Conservation (phyloP, 805 yeast genomes). For the Metschnikowia colocasiae region DNA sequence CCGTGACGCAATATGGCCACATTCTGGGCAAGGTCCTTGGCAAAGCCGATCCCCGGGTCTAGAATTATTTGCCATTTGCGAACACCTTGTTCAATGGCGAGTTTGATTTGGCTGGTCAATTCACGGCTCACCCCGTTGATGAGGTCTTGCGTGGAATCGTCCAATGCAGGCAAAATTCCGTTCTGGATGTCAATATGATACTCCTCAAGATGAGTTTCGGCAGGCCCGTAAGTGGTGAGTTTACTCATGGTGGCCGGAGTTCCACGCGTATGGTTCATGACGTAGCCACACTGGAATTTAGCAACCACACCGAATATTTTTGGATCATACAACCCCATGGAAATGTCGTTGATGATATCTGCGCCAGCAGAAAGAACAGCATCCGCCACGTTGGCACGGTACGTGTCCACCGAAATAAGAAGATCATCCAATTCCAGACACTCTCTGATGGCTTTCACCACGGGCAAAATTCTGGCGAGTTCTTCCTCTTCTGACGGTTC, state of each 20-base stretch:
- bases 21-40: conserved; percentile 76
- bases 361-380: conserved; percentile 73
- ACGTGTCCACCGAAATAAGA: conserved; percentile 84
- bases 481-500: conserved; percentile 68
- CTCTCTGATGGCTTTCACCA: conserved; percentile 57
- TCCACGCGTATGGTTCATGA: conserved; percentile 85
- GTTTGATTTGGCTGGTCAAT: conserved; percentile 49
- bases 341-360: conserved; percentile 86
- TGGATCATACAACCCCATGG: conserved; percentile 71
- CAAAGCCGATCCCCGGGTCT: conserved; percentile 97
- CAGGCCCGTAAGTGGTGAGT: conserved; percentile 50
- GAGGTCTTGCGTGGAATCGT: conserved; percentile 31
- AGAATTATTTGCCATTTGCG: conserved; percentile 85
- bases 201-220: conserved; percentile 37
- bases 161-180: conserved; percentile 13
- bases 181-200: conserved; percentile 20
- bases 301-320: conserved; percentile 68
- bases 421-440: conserved; percentile 37
- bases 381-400: conserved; percentile 69
- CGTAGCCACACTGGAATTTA: conserved; percentile 65
- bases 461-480: conserved; percentile 63
- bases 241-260: conserved; percentile 67
- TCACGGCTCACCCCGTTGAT: conserved; percentile 64
- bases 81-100: conserved; percentile 62
- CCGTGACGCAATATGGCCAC: conserved; percentile 56